Conservation (phyloP, 2,329 filamentous ascomycete species). For the Fusarium begoniae region DNA sequence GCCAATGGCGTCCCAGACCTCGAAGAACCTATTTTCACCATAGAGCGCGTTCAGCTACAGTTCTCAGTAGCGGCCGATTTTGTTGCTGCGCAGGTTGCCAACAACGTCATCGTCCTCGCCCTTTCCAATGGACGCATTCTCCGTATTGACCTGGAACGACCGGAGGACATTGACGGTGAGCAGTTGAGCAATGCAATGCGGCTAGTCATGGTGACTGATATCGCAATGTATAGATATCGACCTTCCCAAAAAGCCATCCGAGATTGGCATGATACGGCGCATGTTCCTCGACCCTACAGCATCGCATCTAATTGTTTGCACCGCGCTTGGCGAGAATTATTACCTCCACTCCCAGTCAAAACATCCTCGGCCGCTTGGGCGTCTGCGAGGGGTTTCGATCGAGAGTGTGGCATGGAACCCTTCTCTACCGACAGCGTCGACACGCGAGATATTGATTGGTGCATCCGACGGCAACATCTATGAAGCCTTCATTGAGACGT, state of each 20-base stretch:
- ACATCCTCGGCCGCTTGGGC: slow-evolving; percentile 81
- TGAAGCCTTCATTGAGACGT: slow-evolving; percentile 93
- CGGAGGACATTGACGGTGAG: slow-evolving; percentile 91
- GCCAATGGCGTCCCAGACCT: slow-evolving; percentile 65
- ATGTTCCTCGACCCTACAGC: slow-evolving; percentile 98
- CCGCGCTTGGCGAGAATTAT: slow-evolving; percentile 92
- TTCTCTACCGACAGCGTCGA: slow-evolving; percentile 89
- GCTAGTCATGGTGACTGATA: slow-evolving; percentile 13
- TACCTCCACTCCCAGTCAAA: slow-evolving; percentile 96
- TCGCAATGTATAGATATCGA: slow-evolving; percentile 79
- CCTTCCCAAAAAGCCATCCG: slow-evolving; percentile 89
- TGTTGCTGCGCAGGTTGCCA: slow-evolving; percentile 94
- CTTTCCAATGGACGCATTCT: slow-evolving; percentile 92
- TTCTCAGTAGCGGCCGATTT: slow-evolving; percentile 96
- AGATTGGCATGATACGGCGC: slow-evolving; percentile 90
- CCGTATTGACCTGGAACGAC: slow-evolving; percentile 91
- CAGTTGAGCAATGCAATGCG: not conserved
- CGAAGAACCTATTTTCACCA: slow-evolving; percentile 88
- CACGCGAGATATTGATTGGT: slow-evolving; percentile 90
- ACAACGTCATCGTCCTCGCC: slow-evolving; percentile 94
- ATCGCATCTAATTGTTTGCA: slow-evolving; percentile 91
- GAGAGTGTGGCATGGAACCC: slow-evolving; percentile 96
- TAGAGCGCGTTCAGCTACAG: slow-evolving; percentile 90
- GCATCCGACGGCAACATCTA: slow-evolving; percentile 95
- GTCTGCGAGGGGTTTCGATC: slow-evolving; percentile 85